Evolutionary conservation across 1,139 yeast genomes (phyloP).

Genomic region (Geotrichum macrosporum): DNA sequence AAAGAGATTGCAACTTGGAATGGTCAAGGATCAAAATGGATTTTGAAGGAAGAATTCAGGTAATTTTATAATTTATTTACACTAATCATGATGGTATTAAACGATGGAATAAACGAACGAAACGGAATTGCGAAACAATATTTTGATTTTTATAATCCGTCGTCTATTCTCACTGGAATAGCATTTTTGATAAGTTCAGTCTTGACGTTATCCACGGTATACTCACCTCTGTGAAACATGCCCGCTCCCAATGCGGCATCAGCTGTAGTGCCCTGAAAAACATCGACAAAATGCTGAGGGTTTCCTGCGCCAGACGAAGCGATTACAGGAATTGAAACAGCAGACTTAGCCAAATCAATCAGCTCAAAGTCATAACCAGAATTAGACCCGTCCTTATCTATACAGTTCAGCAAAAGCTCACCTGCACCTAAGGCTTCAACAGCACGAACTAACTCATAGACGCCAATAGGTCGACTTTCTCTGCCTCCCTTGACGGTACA

Average conservation of each 20-base stretch:
- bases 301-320: slow-evolving; percentile 97
- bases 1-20: slow-evolving; percentile 71
- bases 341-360: slow-evolving; percentile 66
- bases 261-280: slow-evolving; percentile 69
- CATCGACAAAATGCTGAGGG: slow-evolving; percentile 85
- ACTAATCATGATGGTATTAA: no score
- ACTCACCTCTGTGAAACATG: slow-evolving; percentile 92
- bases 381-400: slow-evolving; percentile 94
- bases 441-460: slow-evolving; percentile 79
- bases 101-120: no score
- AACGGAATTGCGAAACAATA: no score
- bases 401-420: slow-evolving; percentile 84
- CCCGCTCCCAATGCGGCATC: slow-evolving; percentile 99
- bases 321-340: slow-evolving; percentile 84
- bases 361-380: slow-evolving; percentile 87
- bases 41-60: slow-evolving; percentile 53
- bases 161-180: slow-evolving; percentile 18
- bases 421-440: slow-evolving; percentile 97
- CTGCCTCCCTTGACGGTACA: slow-evolving; percentile 97
- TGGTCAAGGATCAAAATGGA: slow-evolving; percentile 55
- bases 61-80: slow-evolving; percentile 3
- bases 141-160: slow-evolving; percentile 4
- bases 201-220: slow-evolving; percentile 80
- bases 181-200: slow-evolving; percentile 27
- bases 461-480: slow-evolving; percentile 83